Base-by-base conservation (phyloP, 306 rosid genomes). In the Pterocarpus macrocarpus region DNA sequence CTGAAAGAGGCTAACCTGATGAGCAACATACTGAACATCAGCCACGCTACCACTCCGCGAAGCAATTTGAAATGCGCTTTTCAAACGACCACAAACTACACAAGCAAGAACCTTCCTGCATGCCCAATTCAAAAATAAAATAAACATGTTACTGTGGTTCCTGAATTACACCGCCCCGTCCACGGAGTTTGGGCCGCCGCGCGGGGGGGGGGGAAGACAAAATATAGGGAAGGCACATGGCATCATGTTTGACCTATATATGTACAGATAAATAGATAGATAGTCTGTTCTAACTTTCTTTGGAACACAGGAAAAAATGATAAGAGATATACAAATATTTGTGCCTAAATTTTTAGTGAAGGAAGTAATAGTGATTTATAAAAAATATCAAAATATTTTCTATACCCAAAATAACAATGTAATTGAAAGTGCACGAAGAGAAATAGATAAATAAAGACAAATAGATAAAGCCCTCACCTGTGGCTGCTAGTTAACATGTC, bases 401-500 rank as follows among this genome's bases (percentile, higher is more conserved):
- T 14, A 65, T 17, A 44, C 22, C 28, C 35, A 47, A 36, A 69
- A 56, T 45, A 76, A 68, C 53, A 66, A 41, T 16, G 76, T 35
- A 43, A 64, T 10, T 58, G 61, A 57, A 57, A 71, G 13, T 76
- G 76, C 63, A 79, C 7, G 56, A 41, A 69, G 49, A 59, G 34
- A 58, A 22, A 22, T 22, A 22, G 28, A 22, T 22, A 22, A 22
- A 22, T 22, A 22, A 22, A 22, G 28, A 22, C 28, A 22, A 22
- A 22, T 22, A 22, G 28, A 22, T 22, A 22, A 76, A 75, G 22
- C 14, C 73, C 63, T 74, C 79, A 95, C 99, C 99, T 89, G 88
- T 95, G 99, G 86, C 97, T 95, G 83, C 99, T 95, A 58, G 95
- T 91, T 84, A 95, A 82, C 99, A 95, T 93, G 92, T 95, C 99